Percentiles rank a stretch among this genome's conserved stretches.
Conservation (phyloP, 2,329 filamentous ascomycete species). For the Leptographium lundbergii region DNA sequence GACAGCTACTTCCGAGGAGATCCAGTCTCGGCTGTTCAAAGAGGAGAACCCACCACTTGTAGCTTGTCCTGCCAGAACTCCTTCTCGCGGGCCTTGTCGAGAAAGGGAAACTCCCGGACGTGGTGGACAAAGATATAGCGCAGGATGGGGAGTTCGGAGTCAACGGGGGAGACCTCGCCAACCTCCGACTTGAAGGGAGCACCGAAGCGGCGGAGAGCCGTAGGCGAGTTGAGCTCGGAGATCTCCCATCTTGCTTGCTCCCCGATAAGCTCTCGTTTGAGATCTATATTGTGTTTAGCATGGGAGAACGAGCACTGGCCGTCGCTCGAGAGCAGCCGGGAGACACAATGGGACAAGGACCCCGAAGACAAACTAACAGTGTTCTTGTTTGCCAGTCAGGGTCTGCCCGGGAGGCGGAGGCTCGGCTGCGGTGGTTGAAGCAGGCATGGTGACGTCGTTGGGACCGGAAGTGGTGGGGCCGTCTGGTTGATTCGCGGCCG, state of each 20-base stretch:
- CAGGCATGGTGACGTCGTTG: not conserved
- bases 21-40: not conserved
- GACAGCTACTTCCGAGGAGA: not conserved
- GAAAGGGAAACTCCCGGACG: slow-evolving; percentile 93
- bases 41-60: slow-evolving; percentile 59
- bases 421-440: slow-evolving; percentile 3
- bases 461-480: not conserved
- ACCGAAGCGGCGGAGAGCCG: slow-evolving; percentile 86
- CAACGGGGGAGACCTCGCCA: slow-evolving; percentile 83
- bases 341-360: too few relatives aligned
- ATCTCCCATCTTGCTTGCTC: slow-evolving; percentile 87
- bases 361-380: slow-evolving; percentile 50
- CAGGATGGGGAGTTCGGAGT: slow-evolving; percentile 86
- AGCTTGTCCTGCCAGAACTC: slow-evolving; percentile 99
- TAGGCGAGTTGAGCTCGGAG: slow-evolving; percentile 83
- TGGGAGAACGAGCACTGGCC: not conserved
- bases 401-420: slow-evolving; percentile 29
- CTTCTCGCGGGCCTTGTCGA: slow-evolving; percentile 94
- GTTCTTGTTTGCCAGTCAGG: slow-evolving; percentile 93
- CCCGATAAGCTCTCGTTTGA: slow-evolving; percentile 89
- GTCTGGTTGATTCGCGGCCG: not conserved
- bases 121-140: slow-evolving; percentile 97
- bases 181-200: slow-evolving; percentile 88
- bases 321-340: not conserved
- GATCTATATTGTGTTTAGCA: slow-evolving; percentile 43